phyloP scores from a whole-genome alignment of 805 yeast species.

The Pichia rugopelliculosa region DNA sequence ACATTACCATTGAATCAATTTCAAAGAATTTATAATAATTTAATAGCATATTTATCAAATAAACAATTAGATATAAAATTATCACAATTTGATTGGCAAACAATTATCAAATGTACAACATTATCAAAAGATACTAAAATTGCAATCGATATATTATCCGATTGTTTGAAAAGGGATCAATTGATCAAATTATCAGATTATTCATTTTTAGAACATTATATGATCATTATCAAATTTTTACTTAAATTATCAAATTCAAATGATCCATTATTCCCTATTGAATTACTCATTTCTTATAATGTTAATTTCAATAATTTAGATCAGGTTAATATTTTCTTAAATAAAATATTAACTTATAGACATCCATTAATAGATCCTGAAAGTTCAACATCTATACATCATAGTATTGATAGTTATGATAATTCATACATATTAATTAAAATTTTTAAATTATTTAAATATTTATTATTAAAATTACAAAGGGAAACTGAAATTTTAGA shows the following conservation, averaged over 20 bases:
- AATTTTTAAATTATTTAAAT: constrained; percentile 30
- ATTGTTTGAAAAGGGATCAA: constrained; percentile 43
- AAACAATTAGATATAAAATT: constrained; percentile 22
- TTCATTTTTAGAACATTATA: constrained; percentile 36
- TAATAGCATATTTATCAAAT: constrained; percentile 25
- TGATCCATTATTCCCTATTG: constrained; percentile 24
- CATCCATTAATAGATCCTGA: constrained; percentile 10
- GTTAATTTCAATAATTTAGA: constrained; percentile 13
- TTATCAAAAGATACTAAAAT: constrained; percentile 20
- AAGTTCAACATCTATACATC: background rate
- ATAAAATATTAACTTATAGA: constrained; percentile 14
- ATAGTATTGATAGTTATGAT: constrained; percentile 17
- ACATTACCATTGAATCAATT: constrained; percentile 24
- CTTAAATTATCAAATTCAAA: constrained; percentile 22
- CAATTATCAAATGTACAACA: constrained; percentile 20
- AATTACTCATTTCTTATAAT: constrained; percentile 9
- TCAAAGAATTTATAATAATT: constrained; percentile 27
- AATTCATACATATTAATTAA: constrained; percentile 37
- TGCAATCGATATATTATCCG: constrained; percentile 38
- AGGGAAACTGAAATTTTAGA: constrained; percentile 22
- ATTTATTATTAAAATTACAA: constrained; percentile 19
- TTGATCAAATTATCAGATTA: constrained; percentile 46
- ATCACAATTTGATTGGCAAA: constrained; percentile 23
- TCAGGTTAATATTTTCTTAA: constrained; percentile 15
- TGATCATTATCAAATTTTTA: constrained; percentile 24